These are phyloP conservation scores for Termitomyces sp. DNA, from an alignment of 768 basidiomycete genomes.

Conservation along the genomic window DNA sequence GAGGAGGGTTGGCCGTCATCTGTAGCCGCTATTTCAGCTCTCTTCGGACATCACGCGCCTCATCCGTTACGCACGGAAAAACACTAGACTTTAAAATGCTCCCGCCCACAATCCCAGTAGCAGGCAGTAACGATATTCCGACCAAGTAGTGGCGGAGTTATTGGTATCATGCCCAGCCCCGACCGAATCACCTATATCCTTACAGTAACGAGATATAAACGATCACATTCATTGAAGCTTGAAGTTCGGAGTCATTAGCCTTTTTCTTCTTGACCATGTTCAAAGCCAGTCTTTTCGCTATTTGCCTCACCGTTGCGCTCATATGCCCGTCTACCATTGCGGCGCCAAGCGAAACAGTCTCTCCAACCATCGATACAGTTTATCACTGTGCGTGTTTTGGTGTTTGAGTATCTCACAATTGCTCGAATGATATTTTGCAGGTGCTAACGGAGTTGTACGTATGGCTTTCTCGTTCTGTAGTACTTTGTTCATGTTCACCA, in stretches of 20 bases:
- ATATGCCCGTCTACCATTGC: neutral
- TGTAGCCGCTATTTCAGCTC: too few species aligned
- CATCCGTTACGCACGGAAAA: neutral
- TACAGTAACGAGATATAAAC: neutral
- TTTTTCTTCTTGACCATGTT: constrained; percentile 6
- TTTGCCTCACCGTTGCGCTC: neutral
- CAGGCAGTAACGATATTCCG: neutral
- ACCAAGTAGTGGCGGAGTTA: neutral
- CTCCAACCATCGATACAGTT: neutral
- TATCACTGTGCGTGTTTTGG: neutral
- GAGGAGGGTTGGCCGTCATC: neutral
- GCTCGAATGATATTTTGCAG: neutral
- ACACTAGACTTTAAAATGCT: neutral
- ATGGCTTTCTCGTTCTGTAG: neutral
- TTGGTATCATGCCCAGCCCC: neutral
- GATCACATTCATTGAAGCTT: neutral
- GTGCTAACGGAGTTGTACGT: constrained; percentile 13
- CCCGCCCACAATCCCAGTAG: neutral
- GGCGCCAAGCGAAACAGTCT: neutral
- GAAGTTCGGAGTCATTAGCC: neutral
- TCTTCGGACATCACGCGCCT: too few species aligned
- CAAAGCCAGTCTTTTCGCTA: constrained; percentile 6
- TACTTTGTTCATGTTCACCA: neutral
- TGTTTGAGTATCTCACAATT: neutral
- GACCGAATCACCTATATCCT: neutral